Evolutionary conservation across 306 rosid species (phyloP), one percentile per base, ranked within the genome.

Genomic region (Acmispon strigosus): DNA sequence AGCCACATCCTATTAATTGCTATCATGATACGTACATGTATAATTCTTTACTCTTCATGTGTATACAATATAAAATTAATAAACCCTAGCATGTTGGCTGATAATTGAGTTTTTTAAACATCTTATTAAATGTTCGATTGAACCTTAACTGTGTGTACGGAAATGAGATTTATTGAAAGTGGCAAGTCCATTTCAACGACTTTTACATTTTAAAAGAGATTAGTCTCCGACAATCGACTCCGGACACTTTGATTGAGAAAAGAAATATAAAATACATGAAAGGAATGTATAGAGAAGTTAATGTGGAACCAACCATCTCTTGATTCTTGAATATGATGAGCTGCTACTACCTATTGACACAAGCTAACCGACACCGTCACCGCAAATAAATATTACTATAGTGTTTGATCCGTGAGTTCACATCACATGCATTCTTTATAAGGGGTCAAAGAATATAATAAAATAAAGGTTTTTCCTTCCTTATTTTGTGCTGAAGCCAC

Each of bases 311-410:
- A 20, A 71, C 55, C 5, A 52, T 54, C 43, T 11, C 47, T 42
- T 10, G 45, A 2, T 20, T 41, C 4, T 62, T 77, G 87, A 60
- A 49, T 16, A 48, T 41, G 51, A 65, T 70, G 66, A 62, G 77
- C 58, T 63, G 68, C 64, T 6, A 6, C 19, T 6, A 20, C 36
- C 66, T 57, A 13, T 42, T 15, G 0, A 14, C 61, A 59, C 29
- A 22, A 19, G 66, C 66, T 62, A 69, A 79, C 79, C 66, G 77
- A 66, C 82, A 83, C 78, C 78, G 82, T 65, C 87, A 80, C 55
- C 62, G 36, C 53, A 43, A 20, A 48, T 43, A 53, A 70, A 43
- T 70, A 72, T 61, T 72, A 62, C 67, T 32, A 13, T 14, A 29
- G 17, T 18, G 36, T 44, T 72, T 18, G 36, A 32, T 72, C 71